Percentiles rank a stretch among this genome's conserved stretches.
Evolutionary conservation across 495 filamentous ascomycete genomes (phyloP).

Genomic region (Tetracladium marchalianum): DNA sequence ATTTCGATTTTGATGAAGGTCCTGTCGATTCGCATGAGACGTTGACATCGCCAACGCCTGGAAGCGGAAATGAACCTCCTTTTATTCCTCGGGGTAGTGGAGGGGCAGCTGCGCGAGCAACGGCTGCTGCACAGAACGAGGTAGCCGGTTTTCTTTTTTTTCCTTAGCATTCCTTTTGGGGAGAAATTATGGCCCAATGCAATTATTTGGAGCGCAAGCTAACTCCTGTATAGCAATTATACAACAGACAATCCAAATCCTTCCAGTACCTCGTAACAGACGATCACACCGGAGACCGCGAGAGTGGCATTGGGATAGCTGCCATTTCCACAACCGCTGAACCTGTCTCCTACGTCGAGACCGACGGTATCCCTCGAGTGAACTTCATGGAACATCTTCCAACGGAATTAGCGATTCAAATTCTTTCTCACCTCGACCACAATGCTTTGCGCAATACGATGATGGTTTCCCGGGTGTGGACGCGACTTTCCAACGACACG

Average conservation of each 20-base stretch:
- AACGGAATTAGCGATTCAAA: constrained; percentile 58
- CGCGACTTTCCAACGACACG: constrained; percentile 45
- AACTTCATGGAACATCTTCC: constrained; percentile 65
- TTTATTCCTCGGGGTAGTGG: constrained; percentile 45
- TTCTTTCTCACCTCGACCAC: constrained; percentile 64
- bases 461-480: constrained; percentile 56
- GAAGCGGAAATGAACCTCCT: constrained; percentile 37
- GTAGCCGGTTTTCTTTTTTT: too few species aligned
- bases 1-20: constrained; percentile 1
- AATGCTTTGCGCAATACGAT: constrained; percentile 49
- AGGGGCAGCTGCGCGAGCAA: constrained; percentile 62
- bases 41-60: constrained; percentile 29
- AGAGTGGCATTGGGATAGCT: constrained; percentile 77
- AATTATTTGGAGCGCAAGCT: constrained; percentile 19
- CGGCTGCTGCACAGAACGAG: constrained; percentile 60
- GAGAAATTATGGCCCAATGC: constrained; percentile 22
- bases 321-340: constrained; percentile 31
- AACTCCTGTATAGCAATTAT: constrained; percentile 20
- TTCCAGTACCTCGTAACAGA: constrained; percentile 22
- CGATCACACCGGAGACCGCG: constrained; percentile 44
- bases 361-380: constrained; percentile 25
- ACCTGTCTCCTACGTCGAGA: constrained; percentile 8
- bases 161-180: constrained; percentile 24
- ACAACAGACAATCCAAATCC: background rate
- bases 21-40: constrained; percentile 9